Base-by-base conservation (phyloP, 805 yeast genomes). In the Wickerhamiella nectarea region DNA sequence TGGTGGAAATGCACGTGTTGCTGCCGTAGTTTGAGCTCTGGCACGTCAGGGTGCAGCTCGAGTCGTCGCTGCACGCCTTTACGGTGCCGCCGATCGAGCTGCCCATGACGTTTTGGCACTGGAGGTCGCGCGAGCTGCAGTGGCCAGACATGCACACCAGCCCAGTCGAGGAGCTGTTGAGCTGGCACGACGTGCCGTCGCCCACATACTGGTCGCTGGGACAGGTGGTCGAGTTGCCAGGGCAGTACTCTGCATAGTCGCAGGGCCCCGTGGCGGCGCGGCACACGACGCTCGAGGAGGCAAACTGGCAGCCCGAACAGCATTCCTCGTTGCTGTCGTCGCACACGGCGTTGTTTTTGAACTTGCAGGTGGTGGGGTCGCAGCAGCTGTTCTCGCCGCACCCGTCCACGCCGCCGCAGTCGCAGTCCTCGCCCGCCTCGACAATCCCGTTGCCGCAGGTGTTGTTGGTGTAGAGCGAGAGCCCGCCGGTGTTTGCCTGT, bases 361-460 rank as follows among this genome's bases (percentile, higher is more conserved):
- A 44, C 39, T 38, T 44, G 43, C 57, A 52, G 15, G 58, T 51
- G 10, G 37, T 35, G 18, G 55, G 51, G 38, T 52, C 56, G 44
- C 58, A 54, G 48, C 57, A 53, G 8, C 43, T 11, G 34, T 57
- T 54, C 34, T 36, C 46, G 15, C 47, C 48, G 40, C 66, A 61
- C 3, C 63, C 64, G 10, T 52, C 57, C 8, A 24, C 56, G n/a
- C 62, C 62, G 9, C 66, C 66, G 42, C 66, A 61, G 43, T 61
- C 66, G 44, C 66, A 61, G 15, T 61, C 65, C 46, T 61, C 66
- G 15, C 65, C 66, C 15, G 56, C 64, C 42, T 61, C 66, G 3
- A 61, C 66, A 38, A 61, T 61, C 6, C 66, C 66, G 45, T 61
- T 61, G 3, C 66, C 66, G 37, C 66, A 61, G 15, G 53, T 56